Base-by-base conservation (phyloP, 345 rosid species). In the Isatis tinctoria region DNA sequence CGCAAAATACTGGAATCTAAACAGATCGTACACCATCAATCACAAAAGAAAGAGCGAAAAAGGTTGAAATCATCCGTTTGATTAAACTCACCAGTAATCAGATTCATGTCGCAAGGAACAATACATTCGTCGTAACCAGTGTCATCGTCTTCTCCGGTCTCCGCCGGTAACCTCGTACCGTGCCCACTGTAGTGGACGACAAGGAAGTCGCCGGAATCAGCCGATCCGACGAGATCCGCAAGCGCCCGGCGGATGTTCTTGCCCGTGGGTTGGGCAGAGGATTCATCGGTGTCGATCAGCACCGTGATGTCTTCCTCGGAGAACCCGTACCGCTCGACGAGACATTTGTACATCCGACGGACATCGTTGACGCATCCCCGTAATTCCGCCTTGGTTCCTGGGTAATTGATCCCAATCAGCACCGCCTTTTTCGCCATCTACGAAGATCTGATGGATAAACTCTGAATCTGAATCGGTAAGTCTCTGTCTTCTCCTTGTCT, bases 171-270 rank as follows among this genome's bases (percentile, higher is more conserved):
- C 82, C 99, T 87, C 18, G 99, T 95, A 48, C 97, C 99, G 39
- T 95, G 99, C 10, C 99, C 99, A 68, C 97, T 95, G 85, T 90
- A 95, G 70, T 95, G 99, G 9, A 92, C 90, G 68, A 90, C 91
- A 28, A 92, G 85, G 27, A 82, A 47, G 35, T 95, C 97, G 1
- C 87, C 90, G 0, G 87, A 67, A 61, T 81, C 65, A 0, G 92
- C 97, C 1, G 96, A 86, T 17, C 69, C 52, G 32, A 88, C 68
- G 11, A 95, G 96, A 58, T 83, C 69, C 36, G n/a, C 8, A 20
- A 95, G 74, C n/a, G 96, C 91, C 41, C 40, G 62, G 20, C 97
- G 88, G 52, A 95, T 82, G 79, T 92, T 95, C 61, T 78, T 88
- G n/a, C 99, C 97, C 0, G 96, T 95, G 1, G 97, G 97, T 69